phyloP scores from a whole-genome alignment of 2,329 filamentous ascomycete species.

The Apiospora sp. region DNA sequence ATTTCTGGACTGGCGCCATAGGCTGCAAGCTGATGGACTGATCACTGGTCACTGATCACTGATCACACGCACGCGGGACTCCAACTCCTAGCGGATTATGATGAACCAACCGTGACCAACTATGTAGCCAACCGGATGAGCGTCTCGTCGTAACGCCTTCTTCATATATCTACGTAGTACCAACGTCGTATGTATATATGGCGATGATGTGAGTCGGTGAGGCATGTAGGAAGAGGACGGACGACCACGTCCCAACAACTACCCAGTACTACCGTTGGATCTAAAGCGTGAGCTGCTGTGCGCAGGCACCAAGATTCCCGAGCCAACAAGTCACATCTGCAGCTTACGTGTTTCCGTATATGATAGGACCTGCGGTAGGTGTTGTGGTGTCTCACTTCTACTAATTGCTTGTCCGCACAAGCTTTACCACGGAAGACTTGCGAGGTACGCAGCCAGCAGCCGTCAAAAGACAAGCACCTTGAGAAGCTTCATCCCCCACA shows the following conservation, averaged over 20 bases:
- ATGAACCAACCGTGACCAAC: background rate
- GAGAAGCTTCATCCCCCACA: constrained; percentile 10
- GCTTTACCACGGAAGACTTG: background rate
- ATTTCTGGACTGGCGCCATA: constrained; percentile 22
- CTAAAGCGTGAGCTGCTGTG: background rate
- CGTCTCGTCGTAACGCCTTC: background rate
- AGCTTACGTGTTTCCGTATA: constrained; percentile 8
- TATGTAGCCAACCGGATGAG: background rate
- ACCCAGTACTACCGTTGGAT: background rate
- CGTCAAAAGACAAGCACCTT: background rate
- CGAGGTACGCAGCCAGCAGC: background rate
- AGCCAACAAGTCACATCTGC: constrained; percentile 13
- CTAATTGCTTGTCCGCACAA: background rate
- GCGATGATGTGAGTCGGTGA: background rate
- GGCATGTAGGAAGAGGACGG: background rate
- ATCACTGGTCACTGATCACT: constrained; percentile 14
- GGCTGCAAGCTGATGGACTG: constrained; percentile 20
- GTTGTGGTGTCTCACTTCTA: constrained; percentile 2
- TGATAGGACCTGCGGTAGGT: background rate
- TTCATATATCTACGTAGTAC: background rate
- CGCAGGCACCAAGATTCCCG: constrained; percentile 17
- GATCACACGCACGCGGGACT: constrained; percentile 5
- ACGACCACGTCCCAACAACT: background rate
- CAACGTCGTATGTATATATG: background rate
- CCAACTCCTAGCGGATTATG: constrained; percentile 14